Conservation (phyloP, 495 filamentous ascomycete genomes). For the Hyaloscypha hepaticicola region DNA sequence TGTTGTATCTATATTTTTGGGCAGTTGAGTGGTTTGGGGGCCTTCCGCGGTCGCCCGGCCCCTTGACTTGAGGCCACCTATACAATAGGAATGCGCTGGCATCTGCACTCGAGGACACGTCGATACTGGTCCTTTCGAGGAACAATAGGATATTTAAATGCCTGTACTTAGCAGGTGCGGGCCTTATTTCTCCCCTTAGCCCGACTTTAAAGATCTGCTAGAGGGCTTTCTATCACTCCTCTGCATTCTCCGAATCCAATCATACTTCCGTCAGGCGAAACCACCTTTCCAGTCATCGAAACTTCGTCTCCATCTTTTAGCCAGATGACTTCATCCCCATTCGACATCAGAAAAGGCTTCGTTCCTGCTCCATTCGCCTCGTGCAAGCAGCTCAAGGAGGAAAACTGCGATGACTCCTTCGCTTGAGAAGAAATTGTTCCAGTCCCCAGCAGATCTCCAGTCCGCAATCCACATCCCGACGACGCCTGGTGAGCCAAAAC, state of each 20-base stretch:
- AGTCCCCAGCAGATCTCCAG: conserved; percentile 63
- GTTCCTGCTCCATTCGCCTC: conserved; percentile 3
- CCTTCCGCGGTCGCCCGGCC: too few relatives aligned
- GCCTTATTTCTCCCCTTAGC: too few relatives aligned
- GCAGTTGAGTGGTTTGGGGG: too few relatives aligned
- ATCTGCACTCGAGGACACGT: too few relatives aligned
- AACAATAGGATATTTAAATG: too few relatives aligned
- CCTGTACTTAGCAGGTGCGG: too few relatives aligned
- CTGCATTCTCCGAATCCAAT: conserved; percentile 6
- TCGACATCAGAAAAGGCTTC: conserved; percentile 3
- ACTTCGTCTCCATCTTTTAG: conserved; percentile 7
- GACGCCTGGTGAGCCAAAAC: conserved; percentile 68
- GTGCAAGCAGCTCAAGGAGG: background rate
- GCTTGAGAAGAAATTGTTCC: conserved; percentile 51
- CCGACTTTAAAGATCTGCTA: background rate
- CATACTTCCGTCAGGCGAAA: background rate
- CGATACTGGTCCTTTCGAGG: too few relatives aligned
- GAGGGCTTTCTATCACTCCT: conserved; percentile 2
- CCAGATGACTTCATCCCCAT: background rate
- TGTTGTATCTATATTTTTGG: too few relatives aligned
- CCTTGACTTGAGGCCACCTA: too few relatives aligned
- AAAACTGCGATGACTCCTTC: background rate
- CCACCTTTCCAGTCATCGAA: conserved; percentile 1
- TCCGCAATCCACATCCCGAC: conserved; percentile 59
- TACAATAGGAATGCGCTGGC: too few relatives aligned